Evolutionary conservation across 2,329 filamentous ascomycete species (phyloP).

Genomic region (Aureobasidium leucospermi): DNA sequence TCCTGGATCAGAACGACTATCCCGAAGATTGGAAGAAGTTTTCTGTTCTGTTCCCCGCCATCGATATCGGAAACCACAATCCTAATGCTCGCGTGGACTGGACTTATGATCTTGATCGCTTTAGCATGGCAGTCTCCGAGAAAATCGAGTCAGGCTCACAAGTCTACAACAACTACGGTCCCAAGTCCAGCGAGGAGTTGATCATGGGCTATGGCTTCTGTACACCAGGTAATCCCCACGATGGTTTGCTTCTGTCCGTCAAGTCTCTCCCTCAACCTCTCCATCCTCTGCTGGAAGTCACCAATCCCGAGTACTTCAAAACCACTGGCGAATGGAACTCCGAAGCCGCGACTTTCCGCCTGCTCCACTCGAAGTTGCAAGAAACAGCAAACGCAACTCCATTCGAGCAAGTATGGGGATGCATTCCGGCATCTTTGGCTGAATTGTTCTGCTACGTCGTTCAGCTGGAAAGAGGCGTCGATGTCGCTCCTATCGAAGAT

Average conservation of each 20-base stretch:
- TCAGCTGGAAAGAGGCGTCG: slow-evolving; percentile 25
- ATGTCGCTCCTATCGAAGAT: slow-evolving; percentile 23
- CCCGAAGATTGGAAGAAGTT: slow-evolving; percentile 30
- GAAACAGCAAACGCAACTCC: background rate
- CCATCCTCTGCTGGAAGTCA: slow-evolving; percentile 24
- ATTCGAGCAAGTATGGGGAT: slow-evolving; percentile 12
- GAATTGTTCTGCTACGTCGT: slow-evolving; percentile 31
- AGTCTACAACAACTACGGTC: slow-evolving; percentile 48
- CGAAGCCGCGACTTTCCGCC: slow-evolving; percentile 31
- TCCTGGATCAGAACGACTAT: slow-evolving; percentile 27
- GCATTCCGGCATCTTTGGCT: slow-evolving; percentile 26
- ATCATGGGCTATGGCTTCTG: slow-evolving; percentile 48
- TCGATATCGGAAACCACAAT: slow-evolving; percentile 44
- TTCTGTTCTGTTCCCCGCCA: slow-evolving; percentile 42
- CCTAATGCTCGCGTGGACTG: slow-evolving; percentile 41
- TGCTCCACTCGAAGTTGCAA: slow-evolving; percentile 19
- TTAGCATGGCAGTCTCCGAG: slow-evolving; percentile 33
- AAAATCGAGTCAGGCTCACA: slow-evolving; percentile 31
- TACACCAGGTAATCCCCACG: slow-evolving; percentile 39
- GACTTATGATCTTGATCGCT: slow-evolving; percentile 34
- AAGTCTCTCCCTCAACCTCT: slow-evolving; percentile 32
- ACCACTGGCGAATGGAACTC: slow-evolving; percentile 25
- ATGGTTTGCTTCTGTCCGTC: slow-evolving; percentile 38
- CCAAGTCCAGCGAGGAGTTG: slow-evolving; percentile 47
- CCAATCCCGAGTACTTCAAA: slow-evolving; percentile 30